Evolutionary conservation across 2,329 filamentous ascomycete species (phyloP).

Genomic region (Fusarium aywerte): DNA sequence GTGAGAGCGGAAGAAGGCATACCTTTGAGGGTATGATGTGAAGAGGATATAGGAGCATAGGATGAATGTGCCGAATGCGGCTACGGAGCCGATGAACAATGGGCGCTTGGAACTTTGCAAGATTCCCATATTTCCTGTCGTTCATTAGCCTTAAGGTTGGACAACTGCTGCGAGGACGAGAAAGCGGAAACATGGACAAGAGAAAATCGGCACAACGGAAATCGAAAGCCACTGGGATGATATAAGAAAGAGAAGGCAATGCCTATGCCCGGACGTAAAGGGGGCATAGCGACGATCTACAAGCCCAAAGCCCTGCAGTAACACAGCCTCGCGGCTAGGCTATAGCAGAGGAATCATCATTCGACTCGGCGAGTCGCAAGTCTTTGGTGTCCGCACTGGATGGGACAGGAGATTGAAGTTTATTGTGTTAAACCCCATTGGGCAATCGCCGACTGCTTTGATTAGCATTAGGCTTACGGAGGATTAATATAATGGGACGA

Average conservation of each 20-base stretch:
- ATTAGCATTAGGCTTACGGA: too few relatives aligned
- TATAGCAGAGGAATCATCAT: too few relatives aligned
- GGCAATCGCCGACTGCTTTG: background rate
- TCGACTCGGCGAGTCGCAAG: background rate
- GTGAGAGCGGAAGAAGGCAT: fast-evolving
- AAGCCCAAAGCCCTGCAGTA: background rate
- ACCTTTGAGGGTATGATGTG: background rate
- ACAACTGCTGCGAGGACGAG: fast-evolving
- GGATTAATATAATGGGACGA: background rate
- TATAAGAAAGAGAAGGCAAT: background rate
- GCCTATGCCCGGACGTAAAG: too few relatives aligned
- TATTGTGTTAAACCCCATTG: background rate
- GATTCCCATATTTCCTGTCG: background rate
- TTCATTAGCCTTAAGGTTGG: fast-evolving
- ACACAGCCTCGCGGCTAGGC: too few relatives aligned
- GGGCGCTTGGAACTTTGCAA: background rate
- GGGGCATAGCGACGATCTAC: too few relatives aligned
- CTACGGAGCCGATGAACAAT: background rate
- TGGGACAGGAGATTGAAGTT: background rate
- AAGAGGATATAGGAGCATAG: background rate
- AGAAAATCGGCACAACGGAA: too few relatives aligned
- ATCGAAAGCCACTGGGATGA: fast-evolving
- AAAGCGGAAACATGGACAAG: background rate
- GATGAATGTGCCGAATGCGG: background rate
- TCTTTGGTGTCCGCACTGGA: too few relatives aligned